phyloP scores from a whole-genome alignment of 1,139 yeast species.

The Candida sp. region DNA sequence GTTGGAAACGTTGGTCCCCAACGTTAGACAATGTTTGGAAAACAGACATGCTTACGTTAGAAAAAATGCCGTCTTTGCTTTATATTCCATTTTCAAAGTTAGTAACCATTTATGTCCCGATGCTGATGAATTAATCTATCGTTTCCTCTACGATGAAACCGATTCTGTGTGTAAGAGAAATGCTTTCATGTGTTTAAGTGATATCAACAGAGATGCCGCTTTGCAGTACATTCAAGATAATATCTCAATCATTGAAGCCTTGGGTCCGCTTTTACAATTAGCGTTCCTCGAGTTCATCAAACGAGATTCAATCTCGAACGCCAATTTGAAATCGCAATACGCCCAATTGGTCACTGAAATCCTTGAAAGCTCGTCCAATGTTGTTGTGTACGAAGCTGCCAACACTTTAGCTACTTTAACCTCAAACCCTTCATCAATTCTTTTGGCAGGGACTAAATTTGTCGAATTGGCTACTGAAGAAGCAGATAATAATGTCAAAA shows the following conservation, averaged over 20 bases:
- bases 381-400: constrained; percentile 92
- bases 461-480: constrained; percentile 89
- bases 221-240: constrained; percentile 77
- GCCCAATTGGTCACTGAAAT: constrained; percentile 70
- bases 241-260: constrained; percentile 53
- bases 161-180: constrained; percentile 96
- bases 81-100: constrained; percentile 77
- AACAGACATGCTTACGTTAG: constrained; percentile 98
- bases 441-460: constrained; percentile 78
- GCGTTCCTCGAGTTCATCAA: constrained; percentile 91
- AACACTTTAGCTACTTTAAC: constrained; percentile 77
- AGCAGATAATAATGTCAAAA: constrained; percentile 89
- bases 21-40: constrained; percentile 85
- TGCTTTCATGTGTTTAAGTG: constrained; percentile 87
- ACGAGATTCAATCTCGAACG: constrained; percentile 65
- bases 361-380: constrained; percentile 66
- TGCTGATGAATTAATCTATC: constrained; percentile 79
- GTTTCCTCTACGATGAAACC: constrained; percentile 75
- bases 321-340: constrained; percentile 69
- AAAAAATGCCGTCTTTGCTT: constrained; percentile 93
- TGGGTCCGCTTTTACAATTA: constrained; percentile 84
- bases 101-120: constrained; percentile 91
- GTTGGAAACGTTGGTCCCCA: constrained; percentile 92
- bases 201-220: constrained; percentile 82
- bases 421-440: constrained; percentile 61